These are phyloP conservation scores for Penicillium roqueforti DNA, from an alignment of 495 filamentous ascomycete genomes.

Conservation along the genomic window DNA sequence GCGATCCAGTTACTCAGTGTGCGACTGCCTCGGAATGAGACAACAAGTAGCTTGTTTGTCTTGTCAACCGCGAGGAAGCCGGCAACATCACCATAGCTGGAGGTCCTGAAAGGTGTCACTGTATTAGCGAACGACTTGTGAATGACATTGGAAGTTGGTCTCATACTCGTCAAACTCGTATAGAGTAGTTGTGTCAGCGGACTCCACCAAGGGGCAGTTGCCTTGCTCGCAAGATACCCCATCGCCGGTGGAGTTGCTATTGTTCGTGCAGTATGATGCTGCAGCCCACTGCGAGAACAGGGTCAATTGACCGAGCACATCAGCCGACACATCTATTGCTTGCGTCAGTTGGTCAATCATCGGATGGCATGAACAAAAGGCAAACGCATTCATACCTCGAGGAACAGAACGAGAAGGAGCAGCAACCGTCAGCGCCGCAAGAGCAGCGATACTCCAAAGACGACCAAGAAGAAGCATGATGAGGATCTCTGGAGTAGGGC, in stretches of 20 bases:
- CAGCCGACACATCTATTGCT: conserved; percentile 28
- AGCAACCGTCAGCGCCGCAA: conserved; percentile 22
- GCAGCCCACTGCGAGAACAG: conserved; percentile 68
- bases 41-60: conserved; percentile 57
- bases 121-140: background rate
- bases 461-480: conserved; percentile 9
- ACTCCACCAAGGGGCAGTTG: conserved; percentile 59
- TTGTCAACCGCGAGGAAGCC: conserved; percentile 68
- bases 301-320: conserved; percentile 41
- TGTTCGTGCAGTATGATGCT: conserved; percentile 62
- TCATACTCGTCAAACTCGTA: conserved; percentile 59
- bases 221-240: conserved; percentile 52
- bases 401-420: conserved; percentile 22
- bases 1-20: conserved; percentile 64
- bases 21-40: conserved; percentile 64
- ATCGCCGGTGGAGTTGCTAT: conserved; percentile 41
- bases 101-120: conserved; percentile 34
- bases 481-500: background rate
- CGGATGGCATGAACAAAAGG: background rate
- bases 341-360: background rate
- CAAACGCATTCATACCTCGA: conserved; percentile 24
- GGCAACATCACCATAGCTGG: conserved; percentile 53
- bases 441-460: conserved; percentile 14
- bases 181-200: conserved; percentile 51
- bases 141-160: background rate